Percentiles rank a stretch among this genome's conserved stretches.
Evolutionary conservation across 164 flowering plant species (phyloP).

Genomic region (Stephania cephalantha): DNA sequence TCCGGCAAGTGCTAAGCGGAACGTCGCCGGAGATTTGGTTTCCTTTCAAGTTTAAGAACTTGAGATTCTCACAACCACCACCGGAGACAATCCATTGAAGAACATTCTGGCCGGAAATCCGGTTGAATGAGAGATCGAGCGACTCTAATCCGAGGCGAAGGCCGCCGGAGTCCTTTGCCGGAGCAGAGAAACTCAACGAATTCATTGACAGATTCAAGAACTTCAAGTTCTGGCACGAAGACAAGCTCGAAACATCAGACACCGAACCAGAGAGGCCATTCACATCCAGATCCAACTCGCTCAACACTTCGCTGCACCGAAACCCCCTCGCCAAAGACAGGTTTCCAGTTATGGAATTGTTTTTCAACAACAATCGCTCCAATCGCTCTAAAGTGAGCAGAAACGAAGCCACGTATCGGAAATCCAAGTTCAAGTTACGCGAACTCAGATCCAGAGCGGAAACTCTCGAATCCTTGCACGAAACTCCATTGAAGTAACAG

Average conservation of each 20-base stretch:
- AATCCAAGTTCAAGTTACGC: slow-evolving; percentile 26
- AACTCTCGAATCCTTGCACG: slow-evolving; percentile 43
- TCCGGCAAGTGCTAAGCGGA: slow-evolving; percentile 31
- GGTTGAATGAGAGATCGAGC: slow-evolving; percentile 68
- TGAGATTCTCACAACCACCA: slow-evolving; percentile 49
- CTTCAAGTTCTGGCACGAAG: slow-evolving; percentile 40
- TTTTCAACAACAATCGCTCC: slow-evolving; percentile 32
- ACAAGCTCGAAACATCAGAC: slow-evolving; percentile 31
- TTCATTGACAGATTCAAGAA: slow-evolving; percentile 60
- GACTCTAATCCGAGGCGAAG: slow-evolving; percentile 27
- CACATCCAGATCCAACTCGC: slow-evolving; percentile 54
- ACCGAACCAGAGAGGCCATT: slow-evolving; percentile 53
- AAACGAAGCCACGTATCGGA: slow-evolving; percentile 33
- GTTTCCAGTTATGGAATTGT: slow-evolving; percentile 43
- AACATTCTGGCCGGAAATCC: slow-evolving; percentile 34
- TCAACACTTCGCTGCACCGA: slow-evolving; percentile 33
- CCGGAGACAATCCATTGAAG: slow-evolving; percentile 42
- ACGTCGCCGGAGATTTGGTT: slow-evolving; percentile 44
- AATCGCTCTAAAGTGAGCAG: slow-evolving; percentile 39
- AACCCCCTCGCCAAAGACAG: slow-evolving; percentile 27
- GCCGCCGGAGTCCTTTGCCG: slow-evolving; percentile 16
- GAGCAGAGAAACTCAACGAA: slow-evolving; percentile 25
- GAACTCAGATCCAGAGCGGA: slow-evolving; percentile 48
- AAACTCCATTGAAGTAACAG: slow-evolving; percentile 53
- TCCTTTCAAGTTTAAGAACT: slow-evolving; percentile 37